Evolutionary conservation across 2,329 filamentous ascomycete species (phyloP).

Genomic region (Microdochium nivale): DNA sequence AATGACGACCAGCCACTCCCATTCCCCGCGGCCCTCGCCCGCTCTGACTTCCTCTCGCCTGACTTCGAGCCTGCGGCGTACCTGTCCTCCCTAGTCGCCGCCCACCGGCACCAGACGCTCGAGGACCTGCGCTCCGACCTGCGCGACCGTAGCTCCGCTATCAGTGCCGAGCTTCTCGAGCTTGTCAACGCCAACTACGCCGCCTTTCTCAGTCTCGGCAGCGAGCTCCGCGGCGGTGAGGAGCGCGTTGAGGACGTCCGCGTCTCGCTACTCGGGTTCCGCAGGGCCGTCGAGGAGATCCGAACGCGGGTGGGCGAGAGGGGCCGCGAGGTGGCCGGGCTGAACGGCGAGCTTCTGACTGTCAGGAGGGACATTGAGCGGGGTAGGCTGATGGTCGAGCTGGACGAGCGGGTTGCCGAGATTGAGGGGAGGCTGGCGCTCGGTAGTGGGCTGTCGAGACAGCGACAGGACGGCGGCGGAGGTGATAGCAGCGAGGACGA

Average conservation of each 20-base stretch:
- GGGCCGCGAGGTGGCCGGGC: conserved; percentile 49
- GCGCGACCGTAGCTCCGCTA: conserved; percentile 66
- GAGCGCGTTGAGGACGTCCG: conserved; percentile 86
- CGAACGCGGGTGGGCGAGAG: conserved; percentile 55
- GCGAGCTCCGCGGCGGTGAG: conserved; percentile 75
- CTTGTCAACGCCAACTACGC: conserved; percentile 94
- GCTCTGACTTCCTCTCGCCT: conserved; percentile 69
- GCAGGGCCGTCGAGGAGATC: conserved; percentile 71
- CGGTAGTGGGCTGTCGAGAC: conserved; percentile 16
- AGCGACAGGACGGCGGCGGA: conserved; percentile 22
- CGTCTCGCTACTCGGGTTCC: conserved; percentile 78
- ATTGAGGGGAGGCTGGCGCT: conserved; percentile 58
- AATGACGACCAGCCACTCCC: conserved; percentile 67
- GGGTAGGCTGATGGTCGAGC: conserved; percentile 56
- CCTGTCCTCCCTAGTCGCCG: conserved; percentile 57
- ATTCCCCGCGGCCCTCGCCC: conserved; percentile 77
- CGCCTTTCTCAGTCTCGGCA: conserved; percentile 77
- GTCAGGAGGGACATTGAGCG: conserved; percentile 55
- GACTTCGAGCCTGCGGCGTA: conserved; percentile 75
- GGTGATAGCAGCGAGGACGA: conserved; percentile 17
- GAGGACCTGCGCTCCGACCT: conserved; percentile 86
- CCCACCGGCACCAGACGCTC: conserved; percentile 87
- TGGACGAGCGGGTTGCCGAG: conserved; percentile 52
- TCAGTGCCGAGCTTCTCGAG: conserved; percentile 82
- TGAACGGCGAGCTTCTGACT: conserved; percentile 59